phyloP scores from a whole-genome alignment of 2,329 filamentous ascomycete genomes.

The Diaporthe amygdali region DNA sequence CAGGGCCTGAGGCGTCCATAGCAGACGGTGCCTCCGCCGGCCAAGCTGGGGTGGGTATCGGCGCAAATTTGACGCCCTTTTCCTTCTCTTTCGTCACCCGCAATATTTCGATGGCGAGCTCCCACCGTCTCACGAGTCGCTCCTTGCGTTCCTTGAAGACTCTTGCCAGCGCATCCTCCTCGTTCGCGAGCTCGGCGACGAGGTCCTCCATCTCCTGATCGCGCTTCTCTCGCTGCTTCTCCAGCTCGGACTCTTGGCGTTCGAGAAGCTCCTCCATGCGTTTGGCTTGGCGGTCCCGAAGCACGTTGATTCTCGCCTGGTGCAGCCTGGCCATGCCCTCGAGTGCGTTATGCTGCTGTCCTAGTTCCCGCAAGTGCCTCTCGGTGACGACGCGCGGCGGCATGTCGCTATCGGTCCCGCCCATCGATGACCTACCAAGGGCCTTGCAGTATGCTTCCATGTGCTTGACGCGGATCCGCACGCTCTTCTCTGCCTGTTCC shows the following conservation, averaged over 20 bases:
- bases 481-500: constrained; percentile 61
- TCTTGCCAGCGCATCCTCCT: constrained; percentile 53
- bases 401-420: constrained; percentile 36
- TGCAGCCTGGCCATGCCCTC: constrained; percentile 65
- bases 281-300: constrained; percentile 68
- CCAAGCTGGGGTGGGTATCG: constrained; percentile 47
- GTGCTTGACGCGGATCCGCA: constrained; percentile 63
- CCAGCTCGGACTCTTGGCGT: constrained; percentile 58
- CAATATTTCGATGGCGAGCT: constrained; percentile 56
- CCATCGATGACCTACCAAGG: constrained; percentile 46
- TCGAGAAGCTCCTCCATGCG: constrained; percentile 63
- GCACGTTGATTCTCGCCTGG: constrained; percentile 66
- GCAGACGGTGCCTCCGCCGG: constrained; percentile 35
- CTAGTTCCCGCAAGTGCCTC: constrained; percentile 62
- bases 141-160: constrained; percentile 52
- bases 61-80: constrained; percentile 48
- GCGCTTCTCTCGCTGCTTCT: constrained; percentile 50
- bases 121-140: constrained; percentile 56
- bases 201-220: constrained; percentile 54
- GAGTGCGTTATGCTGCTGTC: constrained; percentile 65
- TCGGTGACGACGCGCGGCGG: constrained; percentile 62
- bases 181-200: constrained; percentile 50
- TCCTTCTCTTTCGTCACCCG: constrained; percentile 56
- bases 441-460: constrained; percentile 71
- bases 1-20: not conserved